A percentile compares a stretch with the other conserved stretches of the same genome.
phyloP scores from a whole-genome alignment of 257 asterid species.

The Primulina huaijiensis region DNA sequence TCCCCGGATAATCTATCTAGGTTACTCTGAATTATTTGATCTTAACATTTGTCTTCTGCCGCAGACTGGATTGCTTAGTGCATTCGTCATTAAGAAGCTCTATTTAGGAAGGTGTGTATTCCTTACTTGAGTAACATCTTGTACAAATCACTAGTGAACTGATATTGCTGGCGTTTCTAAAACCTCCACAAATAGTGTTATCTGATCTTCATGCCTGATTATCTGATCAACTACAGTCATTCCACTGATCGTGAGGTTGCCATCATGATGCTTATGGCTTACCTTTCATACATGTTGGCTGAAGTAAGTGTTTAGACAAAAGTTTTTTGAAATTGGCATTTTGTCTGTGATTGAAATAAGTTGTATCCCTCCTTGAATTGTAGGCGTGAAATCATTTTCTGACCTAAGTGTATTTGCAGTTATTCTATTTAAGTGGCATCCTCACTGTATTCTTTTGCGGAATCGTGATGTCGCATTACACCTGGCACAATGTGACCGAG shows the following conservation, averaged over 20 bases:
- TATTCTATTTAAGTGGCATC: constrained; percentile 81
- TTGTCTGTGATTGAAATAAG: constrained; percentile 20
- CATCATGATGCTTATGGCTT: constrained; percentile 96
- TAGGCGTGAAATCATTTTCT: constrained; percentile 19
- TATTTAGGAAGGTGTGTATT: constrained; percentile 84
- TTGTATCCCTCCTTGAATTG: constrained; percentile 13
- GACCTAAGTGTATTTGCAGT: constrained; percentile 47
- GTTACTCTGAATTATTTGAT: constrained; percentile 18
- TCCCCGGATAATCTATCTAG: constrained; percentile 2
- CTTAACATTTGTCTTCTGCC: constrained; percentile 28
- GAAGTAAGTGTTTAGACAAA: constrained; percentile 63
- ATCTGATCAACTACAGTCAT: constrained; percentile 56
- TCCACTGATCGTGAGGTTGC: constrained; percentile 99
- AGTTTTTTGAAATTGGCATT: constrained; percentile 12
- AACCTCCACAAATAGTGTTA: constrained; percentile 12
- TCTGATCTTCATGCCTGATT: constrained; percentile 18
- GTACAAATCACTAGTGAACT: constrained; percentile 9
- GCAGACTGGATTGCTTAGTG: constrained; percentile 92
- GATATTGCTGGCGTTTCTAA: background rate
- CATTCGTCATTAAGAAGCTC: constrained; percentile 83
- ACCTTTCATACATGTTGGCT: constrained; percentile 90
- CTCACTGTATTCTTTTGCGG: constrained; percentile 99
- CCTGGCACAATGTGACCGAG: constrained; percentile 99
- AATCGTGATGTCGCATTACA: constrained; percentile 97
- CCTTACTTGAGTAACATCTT: constrained; percentile 17